Evolutionary conservation across 768 basidiomycete genomes (phyloP).

Genomic region (Podaxis carcinomalis): DNA sequence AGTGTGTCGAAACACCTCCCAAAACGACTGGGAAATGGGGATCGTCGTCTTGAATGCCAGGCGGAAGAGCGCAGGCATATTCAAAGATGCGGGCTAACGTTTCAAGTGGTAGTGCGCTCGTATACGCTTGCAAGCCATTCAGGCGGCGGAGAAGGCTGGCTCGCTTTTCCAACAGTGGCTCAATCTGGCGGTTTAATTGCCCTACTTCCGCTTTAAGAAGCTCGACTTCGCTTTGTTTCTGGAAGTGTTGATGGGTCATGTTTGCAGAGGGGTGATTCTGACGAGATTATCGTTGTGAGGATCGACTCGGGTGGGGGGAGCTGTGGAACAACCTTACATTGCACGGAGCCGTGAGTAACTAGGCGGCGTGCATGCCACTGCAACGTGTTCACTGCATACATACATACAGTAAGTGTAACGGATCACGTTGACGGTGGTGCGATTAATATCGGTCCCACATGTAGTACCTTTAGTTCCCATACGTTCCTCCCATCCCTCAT

Average conservation of each 20-base stretch:
- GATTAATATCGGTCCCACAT: no score
- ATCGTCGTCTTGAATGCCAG: not conserved
- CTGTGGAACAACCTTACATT: not conserved
- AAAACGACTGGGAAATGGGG: not conserved
- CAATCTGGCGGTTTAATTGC: not conserved
- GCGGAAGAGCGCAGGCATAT: not conserved
- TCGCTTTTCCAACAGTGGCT: not conserved
- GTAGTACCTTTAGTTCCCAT: no score
- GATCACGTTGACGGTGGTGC: no score
- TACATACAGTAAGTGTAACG: no score
- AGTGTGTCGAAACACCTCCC: not conserved
- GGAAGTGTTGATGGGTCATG: not conserved
- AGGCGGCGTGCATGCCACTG: no score
- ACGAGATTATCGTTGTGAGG: not conserved
- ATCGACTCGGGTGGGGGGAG: not conserved
- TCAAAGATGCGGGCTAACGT: constrained; percentile 1
- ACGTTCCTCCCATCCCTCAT: no score
- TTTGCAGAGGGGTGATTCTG: not conserved
- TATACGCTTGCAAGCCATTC: not conserved
- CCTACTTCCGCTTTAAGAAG: not conserved
- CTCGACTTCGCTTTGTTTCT: not conserved
- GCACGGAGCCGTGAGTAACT: no score
- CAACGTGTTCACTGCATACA: no score
- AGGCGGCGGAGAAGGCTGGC: not conserved
- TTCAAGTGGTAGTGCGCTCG: not conserved